phyloP scores from a whole-genome alignment of 768 basidiomycete genomes.

The button mushroom (Agaricus bisporus) region DNA sequence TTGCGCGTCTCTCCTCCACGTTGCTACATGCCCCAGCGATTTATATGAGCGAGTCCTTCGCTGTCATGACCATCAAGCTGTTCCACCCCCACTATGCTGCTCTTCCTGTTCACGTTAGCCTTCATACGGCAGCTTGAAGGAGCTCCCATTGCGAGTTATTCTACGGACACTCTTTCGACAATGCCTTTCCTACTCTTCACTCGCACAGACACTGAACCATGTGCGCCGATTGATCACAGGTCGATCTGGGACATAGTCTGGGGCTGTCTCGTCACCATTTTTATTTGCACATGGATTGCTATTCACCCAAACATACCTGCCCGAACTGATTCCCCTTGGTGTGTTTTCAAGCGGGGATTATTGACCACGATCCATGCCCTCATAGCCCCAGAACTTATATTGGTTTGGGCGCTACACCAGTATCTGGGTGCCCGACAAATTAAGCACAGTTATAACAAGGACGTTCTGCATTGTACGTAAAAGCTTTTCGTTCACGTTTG shows the following conservation, averaged over 20 bases:
- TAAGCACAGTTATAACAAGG: not conserved
- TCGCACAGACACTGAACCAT: not conserved
- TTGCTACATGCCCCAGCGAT: not conserved
- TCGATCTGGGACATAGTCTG: conserved; percentile 7
- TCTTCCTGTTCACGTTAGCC: not conserved
- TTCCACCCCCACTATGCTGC: not conserved
- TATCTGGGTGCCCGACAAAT: conserved; percentile 5
- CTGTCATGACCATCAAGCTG: not conserved
- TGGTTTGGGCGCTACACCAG: conserved; percentile 7
- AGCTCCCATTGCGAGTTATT: not conserved
- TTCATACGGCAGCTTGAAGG: not conserved
- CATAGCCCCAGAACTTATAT: conserved; percentile 5
- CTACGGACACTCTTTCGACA: not conserved
- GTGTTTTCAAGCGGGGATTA: not conserved
- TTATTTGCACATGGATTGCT: conserved; percentile 10
- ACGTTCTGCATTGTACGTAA: not conserved
- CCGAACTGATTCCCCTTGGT: not conserved
- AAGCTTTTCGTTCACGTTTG: not conserved
- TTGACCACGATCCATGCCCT: not conserved
- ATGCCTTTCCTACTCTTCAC: not conserved
- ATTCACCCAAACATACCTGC: conserved; percentile 10
- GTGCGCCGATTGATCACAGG: not conserved
- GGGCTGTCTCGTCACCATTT: conserved; percentile 8
- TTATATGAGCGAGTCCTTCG: not conserved
- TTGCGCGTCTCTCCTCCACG: not conserved